Percentiles rank a stretch among this genome's conserved stretches.
phyloP scores from a whole-genome alignment of 495 filamentous ascomycete genomes.

The Penicillium nucicola region DNA sequence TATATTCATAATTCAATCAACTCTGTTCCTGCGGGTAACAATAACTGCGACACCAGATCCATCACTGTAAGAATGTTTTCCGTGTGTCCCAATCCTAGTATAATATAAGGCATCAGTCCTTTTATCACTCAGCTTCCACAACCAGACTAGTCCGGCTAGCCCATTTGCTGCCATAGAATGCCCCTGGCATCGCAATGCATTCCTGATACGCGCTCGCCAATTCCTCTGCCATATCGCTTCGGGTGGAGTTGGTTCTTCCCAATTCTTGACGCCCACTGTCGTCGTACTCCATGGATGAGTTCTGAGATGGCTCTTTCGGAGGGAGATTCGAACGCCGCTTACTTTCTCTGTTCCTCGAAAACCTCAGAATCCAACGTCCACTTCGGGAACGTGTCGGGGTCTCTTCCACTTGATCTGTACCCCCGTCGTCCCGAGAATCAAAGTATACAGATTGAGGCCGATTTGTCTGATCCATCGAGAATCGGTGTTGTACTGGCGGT shows the following conservation, averaged over 20 bases:
- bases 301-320: slow-evolving; percentile 10
- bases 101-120: not conserved
- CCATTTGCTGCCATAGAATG: slow-evolving; percentile 27
- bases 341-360: slow-evolving; percentile 16
- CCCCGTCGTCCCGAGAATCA: not conserved
- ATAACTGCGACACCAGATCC: slow-evolving; percentile 1
- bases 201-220: slow-evolving; percentile 25
- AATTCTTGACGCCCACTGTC: slow-evolving; percentile 8
- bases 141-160: slow-evolving; percentile 22
- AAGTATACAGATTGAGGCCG: not conserved
- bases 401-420: slow-evolving; percentile 7
- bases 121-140: slow-evolving; percentile 3
- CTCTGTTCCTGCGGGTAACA: slow-evolving; percentile 7
- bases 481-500: not conserved
- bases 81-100: not conserved
- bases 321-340: slow-evolving; percentile 4
- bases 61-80: slow-evolving; percentile 2
- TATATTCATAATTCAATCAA: slow-evolving; percentile 14
- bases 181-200: slow-evolving; percentile 28
- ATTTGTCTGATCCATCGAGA: slow-evolving; percentile 1
- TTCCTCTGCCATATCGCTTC: slow-evolving; percentile 14
- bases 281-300: slow-evolving; percentile 10
- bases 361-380: slow-evolving; percentile 9
- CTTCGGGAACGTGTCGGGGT: slow-evolving; percentile 10
- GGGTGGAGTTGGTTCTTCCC: slow-evolving; percentile 12